A percentile compares a stretch with the other conserved stretches of the same genome.
Conservation (phyloP, 2,329 filamentous ascomycete species). For the Trichoderma sp. region DNA sequence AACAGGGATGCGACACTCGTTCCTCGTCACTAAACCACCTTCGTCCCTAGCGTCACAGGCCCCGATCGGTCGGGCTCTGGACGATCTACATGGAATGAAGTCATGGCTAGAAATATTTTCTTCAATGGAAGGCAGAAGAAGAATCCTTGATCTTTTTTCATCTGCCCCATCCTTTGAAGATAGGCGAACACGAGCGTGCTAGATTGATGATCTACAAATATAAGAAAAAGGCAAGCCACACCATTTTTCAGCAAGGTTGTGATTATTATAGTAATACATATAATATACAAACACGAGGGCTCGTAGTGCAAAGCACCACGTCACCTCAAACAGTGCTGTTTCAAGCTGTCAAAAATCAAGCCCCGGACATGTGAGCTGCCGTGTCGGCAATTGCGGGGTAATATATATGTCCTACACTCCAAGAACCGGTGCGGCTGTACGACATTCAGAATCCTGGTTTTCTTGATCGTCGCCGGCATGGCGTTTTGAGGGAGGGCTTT, state of each 20-base stretch:
- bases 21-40: background rate
- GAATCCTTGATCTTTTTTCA: background rate
- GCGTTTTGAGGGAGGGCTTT: background rate
- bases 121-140: background rate
- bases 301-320: background rate
- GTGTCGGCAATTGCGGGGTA: conserved; percentile 6
- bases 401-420: background rate
- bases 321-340: background rate
- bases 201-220: background rate
- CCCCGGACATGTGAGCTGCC: background rate
- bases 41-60: background rate
- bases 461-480: background rate
- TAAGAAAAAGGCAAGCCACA: background rate
- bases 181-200: background rate
- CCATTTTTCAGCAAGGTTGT: background rate
- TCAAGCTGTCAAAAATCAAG: background rate
- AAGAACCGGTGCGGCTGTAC: background rate
- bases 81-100: conserved; percentile 6
- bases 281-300: background rate
- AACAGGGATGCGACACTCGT: background rate
- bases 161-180: background rate
- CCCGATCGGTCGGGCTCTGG: conserved; percentile 9
- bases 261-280: background rate
- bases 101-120: background rate
- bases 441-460: background rate